Base-by-base conservation (phyloP, 768 basidiomycete species). In the Guyanaporus albipodus region DNA sequence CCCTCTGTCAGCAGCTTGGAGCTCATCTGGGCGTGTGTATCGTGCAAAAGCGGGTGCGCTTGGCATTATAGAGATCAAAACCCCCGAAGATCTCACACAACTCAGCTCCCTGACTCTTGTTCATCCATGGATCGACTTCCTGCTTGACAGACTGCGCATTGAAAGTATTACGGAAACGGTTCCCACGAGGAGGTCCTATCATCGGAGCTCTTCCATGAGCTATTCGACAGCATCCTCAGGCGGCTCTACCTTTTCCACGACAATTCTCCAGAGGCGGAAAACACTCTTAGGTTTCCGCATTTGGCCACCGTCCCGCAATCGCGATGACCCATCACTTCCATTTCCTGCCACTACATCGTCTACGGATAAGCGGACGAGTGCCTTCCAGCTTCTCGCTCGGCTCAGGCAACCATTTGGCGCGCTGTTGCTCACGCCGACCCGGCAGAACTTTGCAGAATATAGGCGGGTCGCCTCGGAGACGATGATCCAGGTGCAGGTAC, bases 121-220 rank as follows among this genome's bases (percentile, higher is more conserved):
- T 9, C 43, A 55, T 23, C 53, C 53, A 2, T 55, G 53, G 51
- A 45, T 55, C 1, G 40, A 40, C 26, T 48, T 44, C 10, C 48
- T 54, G 3, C 54, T 53, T 1, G 48, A 42, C 17, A 27, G 52
- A 35, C 38, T 18, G 14, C 35, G 28, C 5, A n/a, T 50, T 11
- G 18, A 18, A 21, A 15, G 26, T n/a, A 2, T 46, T 12, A 2
- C 23, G 21, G 24, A 35, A 4, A 14, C 9, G 4, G 24, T 11
- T 22, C 21, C 24, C 0, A 24, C 18, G 9, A 19, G 36, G n/a
- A 18, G 3, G 0, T 14, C 1, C 2, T 12, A 35, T 6, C 22
- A 3, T 6, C 34, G 8, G 10, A 22, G 14, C 35, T 19, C 37
- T 5, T 10, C 8, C 18, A 15, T 6, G 1, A n/a, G n/a, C 8